A percentile compares a stretch with the other conserved stretches of the same genome.
Conservation (phyloP, 2,329 filamentous ascomycete genomes). For the Fusarium begoniae region DNA sequence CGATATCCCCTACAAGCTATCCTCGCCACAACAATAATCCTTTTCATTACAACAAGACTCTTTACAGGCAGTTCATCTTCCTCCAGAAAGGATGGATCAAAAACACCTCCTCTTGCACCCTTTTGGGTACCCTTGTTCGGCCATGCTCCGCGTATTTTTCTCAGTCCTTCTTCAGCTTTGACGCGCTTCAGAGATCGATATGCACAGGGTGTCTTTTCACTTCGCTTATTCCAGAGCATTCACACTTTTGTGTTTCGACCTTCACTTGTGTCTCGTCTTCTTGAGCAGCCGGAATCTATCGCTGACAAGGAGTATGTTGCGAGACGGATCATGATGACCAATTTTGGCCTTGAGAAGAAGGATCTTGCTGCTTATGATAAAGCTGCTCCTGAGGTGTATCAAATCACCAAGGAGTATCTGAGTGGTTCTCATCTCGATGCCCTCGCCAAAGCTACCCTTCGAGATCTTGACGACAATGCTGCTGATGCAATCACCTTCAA, state of each 20-base stretch:
- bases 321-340: conserved; percentile 42
- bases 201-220: conserved; percentile 48
- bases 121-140: conserved; percentile 51
- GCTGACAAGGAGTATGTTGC: conserved; percentile 42
- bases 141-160: conserved; percentile 47
- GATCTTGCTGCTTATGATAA: conserved; percentile 46
- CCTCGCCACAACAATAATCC: conserved; percentile 37
- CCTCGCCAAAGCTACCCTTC: conserved; percentile 29
- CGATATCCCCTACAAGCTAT: conserved; percentile 37
- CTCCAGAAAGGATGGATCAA: conserved; percentile 23
- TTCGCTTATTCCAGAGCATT: conserved; percentile 45
- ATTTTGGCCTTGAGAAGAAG: conserved; percentile 46
- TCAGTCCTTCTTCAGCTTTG: conserved; percentile 45
- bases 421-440: conserved; percentile 38
- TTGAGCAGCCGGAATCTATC: conserved; percentile 42
- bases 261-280: conserved; percentile 40
- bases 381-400: conserved; percentile 42
- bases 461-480: conserved; percentile 43
- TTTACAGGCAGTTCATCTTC: conserved; percentile 52
- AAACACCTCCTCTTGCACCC: conserved; percentile 42
- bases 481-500: conserved; percentile 53
- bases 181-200: conserved; percentile 45
- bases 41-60: conserved; percentile 42
- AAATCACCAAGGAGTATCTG: conserved; percentile 41
- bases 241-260: conserved; percentile 50